Percentiles rank a stretch among this genome's conserved stretches.
Conservation (phyloP, 129 eudicot species). For the Ambrosia trifida region DNA sequence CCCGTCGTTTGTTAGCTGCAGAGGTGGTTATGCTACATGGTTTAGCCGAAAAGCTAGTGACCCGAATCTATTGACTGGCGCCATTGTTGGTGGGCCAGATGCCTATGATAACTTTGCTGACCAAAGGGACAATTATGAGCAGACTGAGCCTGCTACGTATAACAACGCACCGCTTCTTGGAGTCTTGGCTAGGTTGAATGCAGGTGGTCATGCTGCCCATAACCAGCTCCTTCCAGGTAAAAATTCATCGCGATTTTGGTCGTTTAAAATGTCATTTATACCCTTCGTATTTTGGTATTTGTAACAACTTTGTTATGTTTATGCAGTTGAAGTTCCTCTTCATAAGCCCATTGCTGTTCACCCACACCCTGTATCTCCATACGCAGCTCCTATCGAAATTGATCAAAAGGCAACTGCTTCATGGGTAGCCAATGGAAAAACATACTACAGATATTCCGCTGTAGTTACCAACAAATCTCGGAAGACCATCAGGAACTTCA, state of each 20-base stretch:
- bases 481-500: constrained; percentile 65
- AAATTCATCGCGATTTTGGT: background rate
- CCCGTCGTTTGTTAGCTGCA: constrained; percentile 78
- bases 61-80: constrained; percentile 80
- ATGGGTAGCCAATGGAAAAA: constrained; percentile 69
- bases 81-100: constrained; percentile 98
- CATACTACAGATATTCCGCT: constrained; percentile 81
- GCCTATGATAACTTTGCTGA: constrained; percentile 98
- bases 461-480: constrained; percentile 75
- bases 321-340: constrained; percentile 67
- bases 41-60: constrained; percentile 78
- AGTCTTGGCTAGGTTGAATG: constrained; percentile 63
- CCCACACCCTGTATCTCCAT: constrained; percentile 42
- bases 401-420: constrained; percentile 68
- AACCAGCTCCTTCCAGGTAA: constrained; percentile 86
- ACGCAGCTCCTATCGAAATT: constrained; percentile 53
- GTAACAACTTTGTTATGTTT: constrained; percentile 5
- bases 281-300: background rate
- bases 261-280: background rate
- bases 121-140: constrained; percentile 88
- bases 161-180: constrained; percentile 97
- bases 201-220: constrained; percentile 61
- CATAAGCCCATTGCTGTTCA: constrained; percentile 38
- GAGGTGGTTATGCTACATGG: constrained; percentile 97
- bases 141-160: constrained; percentile 97